Evolutionary conservation across 176 grass and related monocot genomes (phyloP).

Genomic region (Ensete glaucum): DNA sequence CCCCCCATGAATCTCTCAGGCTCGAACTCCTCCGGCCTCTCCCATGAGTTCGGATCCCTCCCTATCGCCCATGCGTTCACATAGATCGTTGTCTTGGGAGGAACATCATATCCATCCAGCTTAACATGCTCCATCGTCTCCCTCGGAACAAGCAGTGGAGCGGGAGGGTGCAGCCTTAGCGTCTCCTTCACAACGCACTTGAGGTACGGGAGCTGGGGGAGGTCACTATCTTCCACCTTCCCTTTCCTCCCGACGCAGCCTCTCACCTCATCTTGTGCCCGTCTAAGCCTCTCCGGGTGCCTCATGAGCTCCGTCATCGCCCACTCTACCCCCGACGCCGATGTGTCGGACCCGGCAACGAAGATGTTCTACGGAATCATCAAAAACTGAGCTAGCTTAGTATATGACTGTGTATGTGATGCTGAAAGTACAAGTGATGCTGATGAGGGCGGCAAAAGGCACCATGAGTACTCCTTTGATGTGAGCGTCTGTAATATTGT

Average conservation of each 20-base stretch:
- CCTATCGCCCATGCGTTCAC: not conserved
- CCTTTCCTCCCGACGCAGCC: not conserved
- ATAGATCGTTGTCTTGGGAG: not conserved
- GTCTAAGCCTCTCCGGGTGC: not conserved
- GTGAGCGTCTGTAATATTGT: not conserved
- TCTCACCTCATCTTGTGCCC: slow-evolving; percentile 1
- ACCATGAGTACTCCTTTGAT: slow-evolving; percentile 1
- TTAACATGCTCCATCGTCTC: not conserved
- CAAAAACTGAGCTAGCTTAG: no score
- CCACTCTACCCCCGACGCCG: not conserved
- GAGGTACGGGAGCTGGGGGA: not conserved
- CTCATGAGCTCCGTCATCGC: slow-evolving; percentile 12
- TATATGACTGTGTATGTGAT: no score
- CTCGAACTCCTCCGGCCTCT: not conserved
- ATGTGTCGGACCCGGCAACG: not conserved
- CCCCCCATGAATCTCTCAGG: not conserved
- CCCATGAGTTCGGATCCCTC: not conserved
- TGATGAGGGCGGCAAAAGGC: no score
- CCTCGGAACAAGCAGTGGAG: not conserved
- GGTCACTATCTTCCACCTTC: slow-evolving; percentile 2
- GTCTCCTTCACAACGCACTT: not conserved
- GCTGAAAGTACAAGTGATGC: no score
- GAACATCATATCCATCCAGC: not conserved
- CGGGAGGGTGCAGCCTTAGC: not conserved
- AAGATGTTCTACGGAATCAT: not conserved